Conservation (phyloP, 2,329 filamentous ascomycete species). For the Monosporascus sp. region DNA sequence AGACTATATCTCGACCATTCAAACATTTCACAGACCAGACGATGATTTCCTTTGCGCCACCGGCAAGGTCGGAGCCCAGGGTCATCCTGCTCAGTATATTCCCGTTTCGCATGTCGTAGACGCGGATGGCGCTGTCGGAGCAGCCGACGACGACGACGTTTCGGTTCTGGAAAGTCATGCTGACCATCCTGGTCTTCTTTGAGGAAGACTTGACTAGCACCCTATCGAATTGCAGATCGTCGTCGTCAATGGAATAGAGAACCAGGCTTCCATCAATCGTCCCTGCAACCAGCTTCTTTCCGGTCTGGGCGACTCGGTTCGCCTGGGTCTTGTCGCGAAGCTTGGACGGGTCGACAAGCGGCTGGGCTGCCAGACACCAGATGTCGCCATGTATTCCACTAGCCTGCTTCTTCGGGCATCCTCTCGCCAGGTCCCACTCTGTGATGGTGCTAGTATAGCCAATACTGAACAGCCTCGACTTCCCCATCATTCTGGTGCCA, state of each 20-base stretch:
- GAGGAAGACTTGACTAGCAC: slow-evolving; percentile 70
- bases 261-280: slow-evolving; percentile 89
- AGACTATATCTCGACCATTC: slow-evolving; percentile 83
- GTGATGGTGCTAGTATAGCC: slow-evolving; percentile 89
- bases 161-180: slow-evolving; percentile 82
- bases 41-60: slow-evolving; percentile 77
- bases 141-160: slow-evolving; percentile 83
- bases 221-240: slow-evolving; percentile 74
- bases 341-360: slow-evolving; percentile 32
- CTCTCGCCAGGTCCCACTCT: slow-evolving; percentile 87
- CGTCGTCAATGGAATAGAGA: slow-evolving; percentile 79
- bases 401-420: slow-evolving; percentile 71
- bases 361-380: slow-evolving; percentile 92
- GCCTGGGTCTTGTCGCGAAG: slow-evolving; percentile 12
- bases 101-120: slow-evolving; percentile 80
- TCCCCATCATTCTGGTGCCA: slow-evolving; percentile 60
- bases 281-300: slow-evolving; percentile 69
- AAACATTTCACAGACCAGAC: slow-evolving; percentile 92
- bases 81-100: slow-evolving; percentile 76
- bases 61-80: slow-evolving; percentile 70
- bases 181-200: slow-evolving; percentile 85
- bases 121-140: slow-evolving; percentile 87
- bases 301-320: slow-evolving; percentile 27
- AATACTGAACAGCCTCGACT: slow-evolving; percentile 87
- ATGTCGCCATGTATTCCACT: slow-evolving; percentile 93